Percentiles rank a stretch among this genome's conserved stretches.
Conservation (phyloP, 352 stramenopile species). For the Phytophthora hybrid region DNA sequence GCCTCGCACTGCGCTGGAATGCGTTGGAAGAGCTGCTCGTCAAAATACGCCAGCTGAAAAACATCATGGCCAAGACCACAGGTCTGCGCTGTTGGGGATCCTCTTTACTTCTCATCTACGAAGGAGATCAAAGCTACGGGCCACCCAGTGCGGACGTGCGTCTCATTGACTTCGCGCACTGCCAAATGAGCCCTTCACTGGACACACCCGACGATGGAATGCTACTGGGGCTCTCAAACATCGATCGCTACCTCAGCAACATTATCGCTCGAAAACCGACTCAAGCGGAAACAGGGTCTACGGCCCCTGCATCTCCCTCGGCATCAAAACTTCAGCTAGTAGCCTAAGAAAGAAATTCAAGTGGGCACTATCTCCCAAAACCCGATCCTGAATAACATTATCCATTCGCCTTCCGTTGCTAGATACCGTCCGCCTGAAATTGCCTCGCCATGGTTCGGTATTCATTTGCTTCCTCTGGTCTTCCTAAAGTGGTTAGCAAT, state of each 20-base stretch:
- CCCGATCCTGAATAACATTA: conserved; percentile 15
- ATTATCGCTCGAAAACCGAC: conserved; percentile 39
- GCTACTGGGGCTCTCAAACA: conserved; percentile 71
- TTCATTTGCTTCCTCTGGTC: conserved; percentile 70
- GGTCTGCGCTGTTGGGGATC: conserved; percentile 81
- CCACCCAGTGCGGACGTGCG: conserved; percentile 53
- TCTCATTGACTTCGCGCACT: conserved; percentile 85
- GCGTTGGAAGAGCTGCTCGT: conserved; percentile 51
- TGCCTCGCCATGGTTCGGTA: conserved; percentile 69
- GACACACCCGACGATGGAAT: conserved; percentile 68
- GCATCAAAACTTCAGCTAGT: conserved; percentile 12
- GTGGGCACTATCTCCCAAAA: not conserved
- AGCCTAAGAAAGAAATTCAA: conserved; percentile 10
- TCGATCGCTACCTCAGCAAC: conserved; percentile 54
- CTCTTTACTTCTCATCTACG: conserved; percentile 80
- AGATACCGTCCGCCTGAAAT: conserved; percentile 41
- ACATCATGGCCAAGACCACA: conserved; percentile 49
- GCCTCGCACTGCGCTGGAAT: conserved; percentile 48
- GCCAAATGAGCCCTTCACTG: conserved; percentile 67
- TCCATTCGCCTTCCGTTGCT: conserved; percentile 6
- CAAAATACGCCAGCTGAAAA: conserved; percentile 57
- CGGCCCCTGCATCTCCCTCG: conserved; percentile 3
- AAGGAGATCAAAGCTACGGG: conserved; percentile 55
- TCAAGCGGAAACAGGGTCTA: conserved; percentile 3
- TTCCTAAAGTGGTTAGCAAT: conserved; percentile 73